Evolutionary conservation across 2,329 filamentous ascomycete species (phyloP).

Genomic region (Diaporthe ilicicola): DNA sequence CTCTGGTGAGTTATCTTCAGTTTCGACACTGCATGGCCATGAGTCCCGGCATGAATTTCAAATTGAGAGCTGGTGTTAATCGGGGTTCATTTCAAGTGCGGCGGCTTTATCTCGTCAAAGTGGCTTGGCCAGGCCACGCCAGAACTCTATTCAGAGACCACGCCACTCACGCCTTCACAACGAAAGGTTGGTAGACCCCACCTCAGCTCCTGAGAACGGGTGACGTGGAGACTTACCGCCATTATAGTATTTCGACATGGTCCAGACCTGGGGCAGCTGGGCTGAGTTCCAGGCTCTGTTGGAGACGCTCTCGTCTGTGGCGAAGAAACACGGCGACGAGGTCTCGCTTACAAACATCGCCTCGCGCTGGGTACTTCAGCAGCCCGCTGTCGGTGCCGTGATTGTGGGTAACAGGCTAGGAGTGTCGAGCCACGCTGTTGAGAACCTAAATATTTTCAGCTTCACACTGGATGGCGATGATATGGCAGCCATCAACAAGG

Average conservation of each 20-base stretch:
- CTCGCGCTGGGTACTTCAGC: constrained; percentile 45
- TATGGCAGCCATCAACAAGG: constrained; percentile 37
- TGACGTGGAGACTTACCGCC: neutral
- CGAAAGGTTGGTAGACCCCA: constrained; percentile 38
- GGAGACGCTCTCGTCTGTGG: constrained; percentile 36
- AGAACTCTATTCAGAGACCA: constrained; percentile 42
- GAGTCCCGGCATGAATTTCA: too few relatives aligned
- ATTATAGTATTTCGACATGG: constrained; percentile 42
- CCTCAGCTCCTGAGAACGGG: too few relatives aligned
- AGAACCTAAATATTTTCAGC: constrained; percentile 41
- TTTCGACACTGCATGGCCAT: too few relatives aligned
- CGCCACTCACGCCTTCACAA: constrained; percentile 46
- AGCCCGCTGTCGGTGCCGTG: constrained; percentile 44
- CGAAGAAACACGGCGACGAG: constrained; percentile 36
- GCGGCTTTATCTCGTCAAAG: constrained; percentile 45
- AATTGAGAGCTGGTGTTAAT: neutral
- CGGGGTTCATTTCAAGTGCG: constrained; percentile 36
- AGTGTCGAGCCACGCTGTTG: constrained; percentile 39
- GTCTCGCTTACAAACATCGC: constrained; percentile 44
- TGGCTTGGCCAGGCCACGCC: constrained; percentile 45
- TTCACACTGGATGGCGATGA: constrained; percentile 40
- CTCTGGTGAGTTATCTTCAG: constrained; percentile 40
- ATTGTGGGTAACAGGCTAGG: constrained; percentile 45
- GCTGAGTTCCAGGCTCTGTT: constrained; percentile 42
- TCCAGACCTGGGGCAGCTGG: constrained; percentile 43